Evolutionary conservation across 805 yeast species (phyloP).

Genomic region (Grigorovia transvaalensis): DNA sequence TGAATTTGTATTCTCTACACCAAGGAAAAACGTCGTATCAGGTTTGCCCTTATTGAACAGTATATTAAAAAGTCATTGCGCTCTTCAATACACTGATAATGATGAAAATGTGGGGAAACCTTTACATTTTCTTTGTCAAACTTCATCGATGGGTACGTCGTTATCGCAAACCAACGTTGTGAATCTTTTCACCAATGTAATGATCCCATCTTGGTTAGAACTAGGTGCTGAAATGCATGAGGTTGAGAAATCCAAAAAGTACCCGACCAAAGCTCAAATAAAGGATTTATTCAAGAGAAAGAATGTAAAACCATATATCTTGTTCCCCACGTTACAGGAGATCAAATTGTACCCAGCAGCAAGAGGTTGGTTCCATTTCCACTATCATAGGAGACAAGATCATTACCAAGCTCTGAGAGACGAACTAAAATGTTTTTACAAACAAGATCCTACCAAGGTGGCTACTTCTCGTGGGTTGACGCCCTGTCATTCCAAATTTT

Average conservation of each 20-base stretch:
- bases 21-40: constrained; percentile 31
- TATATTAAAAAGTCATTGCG: not conserved
- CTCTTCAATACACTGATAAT: not conserved
- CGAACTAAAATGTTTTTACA: constrained; percentile 13
- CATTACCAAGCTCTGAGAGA: constrained; percentile 13
- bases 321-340: constrained; percentile 23
- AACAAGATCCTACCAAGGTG: constrained; percentile 10
- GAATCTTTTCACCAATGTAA: constrained; percentile 18
- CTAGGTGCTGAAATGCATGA: not conserved
- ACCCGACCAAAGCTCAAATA: not conserved
- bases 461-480: constrained; percentile 6
- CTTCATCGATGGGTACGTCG: constrained; percentile 26
- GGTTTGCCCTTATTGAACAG: constrained; percentile 20
- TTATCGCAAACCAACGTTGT: constrained; percentile 8
- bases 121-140: constrained; percentile 26
- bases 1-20: constrained; percentile 45
- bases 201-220: constrained; percentile 13
- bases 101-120: not conserved
- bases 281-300: not conserved
- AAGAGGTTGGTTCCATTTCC: constrained; percentile 25
- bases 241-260: not conserved
- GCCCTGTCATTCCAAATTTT: constrained; percentile 63
- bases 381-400: constrained; percentile 8
- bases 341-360: constrained; percentile 12
- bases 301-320: constrained; percentile 13